Evolutionary conservation across 495 filamentous ascomycete species (phyloP), one percentile per base, ranked within the genome.

Genomic region (Parathielavia appendiculata): DNA sequence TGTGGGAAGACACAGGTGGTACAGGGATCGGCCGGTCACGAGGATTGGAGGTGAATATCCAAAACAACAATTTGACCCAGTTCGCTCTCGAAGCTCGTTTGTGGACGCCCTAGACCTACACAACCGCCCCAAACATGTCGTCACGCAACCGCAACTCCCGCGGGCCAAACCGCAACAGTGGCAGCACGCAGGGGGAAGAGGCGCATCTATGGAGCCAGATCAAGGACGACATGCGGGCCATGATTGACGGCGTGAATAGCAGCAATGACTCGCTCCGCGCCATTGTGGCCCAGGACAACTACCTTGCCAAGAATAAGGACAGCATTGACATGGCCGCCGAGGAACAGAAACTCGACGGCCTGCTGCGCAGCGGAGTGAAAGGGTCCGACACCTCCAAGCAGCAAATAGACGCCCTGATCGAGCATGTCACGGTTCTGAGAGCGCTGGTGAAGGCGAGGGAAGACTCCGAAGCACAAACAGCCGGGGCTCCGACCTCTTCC

Each of bases 401-500:
- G 48, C 56, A 62, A 9, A 67, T 77, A 20, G 64, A 71, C 22
- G 69, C 71, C 4, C 65, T 74, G 0, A 73, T 76, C 22, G 77
- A 80, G 53, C 73, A 75, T 43, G 67, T 77, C 54, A 78, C 73
- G 22, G 66, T 80, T 13, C 52, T 80, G 13, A 57, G 69, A 26
- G 77, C 74, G 12, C 62, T 79, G 14, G 71, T 74, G 8, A 76
- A 78, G 61, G 81, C 80, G 30, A 84, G 83, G 66, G 83, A 87
- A 61, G 83, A 85, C 14, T 19, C 56, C 56, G 80, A 84, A 58
- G 77, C 80, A 56, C 82, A 82, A 59, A 73, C 77, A 48, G 73
- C 73, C 36, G 71, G 64, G 5, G 1, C 47, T 10, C 52, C 67
- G 10, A 50, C 63, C 2, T 48, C 60, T 40, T 51, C 58, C 5